Evolutionary conservation across 1,284 basidiomycete species (phyloP).

Genomic region (Ceratobasidium sp.): DNA sequence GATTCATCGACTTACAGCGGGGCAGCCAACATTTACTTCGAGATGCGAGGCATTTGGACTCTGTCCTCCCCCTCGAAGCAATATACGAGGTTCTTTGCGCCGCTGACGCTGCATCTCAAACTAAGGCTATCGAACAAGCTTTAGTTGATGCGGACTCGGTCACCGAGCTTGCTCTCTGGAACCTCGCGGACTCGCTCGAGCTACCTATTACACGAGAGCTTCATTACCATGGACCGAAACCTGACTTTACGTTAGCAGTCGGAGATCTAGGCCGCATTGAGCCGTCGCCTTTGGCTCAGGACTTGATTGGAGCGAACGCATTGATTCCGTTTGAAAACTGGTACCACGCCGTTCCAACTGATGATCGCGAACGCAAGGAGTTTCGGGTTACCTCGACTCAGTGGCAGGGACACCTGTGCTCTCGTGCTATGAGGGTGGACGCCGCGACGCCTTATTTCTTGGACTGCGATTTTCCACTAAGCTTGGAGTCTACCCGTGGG

Average conservation of each 20-base stretch:
- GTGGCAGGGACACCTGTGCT: conserved; percentile 7
- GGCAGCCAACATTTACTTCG: conserved; percentile 17
- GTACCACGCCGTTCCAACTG: background rate
- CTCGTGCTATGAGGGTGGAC: conserved; percentile 24
- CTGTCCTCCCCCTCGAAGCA: conserved; percentile 12
- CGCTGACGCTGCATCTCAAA: background rate
- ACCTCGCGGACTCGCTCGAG: conserved; percentile 9
- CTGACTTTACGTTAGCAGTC: conserved; percentile 1
- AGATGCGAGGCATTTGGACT: background rate
- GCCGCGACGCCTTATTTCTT: conserved; percentile 22
- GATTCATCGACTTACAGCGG: background rate
- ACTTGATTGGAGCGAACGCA: background rate
- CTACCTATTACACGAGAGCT: conserved; percentile 26
- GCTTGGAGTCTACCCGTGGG: background rate
- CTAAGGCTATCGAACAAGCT: conserved; percentile 7
- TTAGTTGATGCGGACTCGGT: background rate
- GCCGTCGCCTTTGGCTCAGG: background rate
- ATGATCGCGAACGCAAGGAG: background rate
- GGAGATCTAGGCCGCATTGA: conserved; percentile 8
- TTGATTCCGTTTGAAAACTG: conserved; percentile 1
- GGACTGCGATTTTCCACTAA: conserved; percentile 4
- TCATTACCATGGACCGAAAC: conserved; percentile 19
- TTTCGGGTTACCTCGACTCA: background rate
- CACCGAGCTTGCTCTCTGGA: conserved; percentile 33
- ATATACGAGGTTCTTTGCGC: conserved; percentile 27